phyloP scores from a whole-genome alignment of 805 yeast species.

The Ogataea nitratoaversa region DNA sequence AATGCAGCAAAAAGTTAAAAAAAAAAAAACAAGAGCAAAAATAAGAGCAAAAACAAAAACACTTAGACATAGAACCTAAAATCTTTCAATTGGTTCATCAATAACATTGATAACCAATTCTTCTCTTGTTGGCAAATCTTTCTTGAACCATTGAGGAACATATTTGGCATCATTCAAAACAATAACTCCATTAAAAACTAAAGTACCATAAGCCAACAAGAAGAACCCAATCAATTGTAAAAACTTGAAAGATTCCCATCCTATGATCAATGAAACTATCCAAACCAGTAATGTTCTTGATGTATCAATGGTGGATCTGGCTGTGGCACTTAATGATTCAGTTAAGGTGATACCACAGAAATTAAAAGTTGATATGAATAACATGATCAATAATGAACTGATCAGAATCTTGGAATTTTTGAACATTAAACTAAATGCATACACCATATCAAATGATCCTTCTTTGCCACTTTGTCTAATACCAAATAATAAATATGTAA shows the following conservation, averaged over 20 bases:
- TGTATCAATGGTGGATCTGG: slow-evolving; percentile 75
- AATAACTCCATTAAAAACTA: slow-evolving; percentile 68
- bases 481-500: slow-evolving; percentile 41
- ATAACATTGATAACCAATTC: slow-evolving; percentile 31
- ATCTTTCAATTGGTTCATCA: slow-evolving; percentile 41
- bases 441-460: slow-evolving; percentile 53
- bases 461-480: slow-evolving; percentile 34
- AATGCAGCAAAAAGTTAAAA: background rate
- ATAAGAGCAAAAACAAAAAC: background rate
- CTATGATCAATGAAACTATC: slow-evolving; percentile 62
- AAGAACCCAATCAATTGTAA: slow-evolving; percentile 63
- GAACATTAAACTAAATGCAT: slow-evolving; percentile 47
- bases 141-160: slow-evolving; percentile 45
- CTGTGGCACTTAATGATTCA: slow-evolving; percentile 61
- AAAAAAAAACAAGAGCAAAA: background rate
- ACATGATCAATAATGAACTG: slow-evolving; percentile 62
- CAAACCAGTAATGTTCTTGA: slow-evolving; percentile 73
- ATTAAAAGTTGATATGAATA: slow-evolving; percentile 68
- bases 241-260: slow-evolving; percentile 70
- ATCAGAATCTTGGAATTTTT: slow-evolving; percentile 38
- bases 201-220: slow-evolving; percentile 64
- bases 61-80: slow-evolving; percentile 7
- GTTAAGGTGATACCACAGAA: slow-evolving; percentile 71
- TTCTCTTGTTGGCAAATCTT: slow-evolving; percentile 19
- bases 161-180: slow-evolving; percentile 43